phyloP scores from a whole-genome alignment of 352 stramenopile species.

The Globisporangium camurandrum region DNA sequence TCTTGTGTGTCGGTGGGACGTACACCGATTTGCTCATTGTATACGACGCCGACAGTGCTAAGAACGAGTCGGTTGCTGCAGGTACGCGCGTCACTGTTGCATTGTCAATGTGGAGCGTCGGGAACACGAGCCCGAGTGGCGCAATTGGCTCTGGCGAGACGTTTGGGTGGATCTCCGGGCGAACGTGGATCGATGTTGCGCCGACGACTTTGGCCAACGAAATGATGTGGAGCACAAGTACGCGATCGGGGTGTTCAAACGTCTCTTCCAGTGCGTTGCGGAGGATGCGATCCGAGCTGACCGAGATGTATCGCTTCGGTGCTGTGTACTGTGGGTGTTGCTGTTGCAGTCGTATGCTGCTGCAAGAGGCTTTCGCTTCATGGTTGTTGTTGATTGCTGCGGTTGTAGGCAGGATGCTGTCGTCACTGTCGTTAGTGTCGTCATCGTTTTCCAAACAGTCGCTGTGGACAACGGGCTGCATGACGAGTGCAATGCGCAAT shows the following conservation, averaged over 20 bases:
- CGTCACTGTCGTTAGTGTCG: not conserved
- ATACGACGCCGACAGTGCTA: conserved; percentile 20
- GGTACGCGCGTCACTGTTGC: conserved; percentile 27
- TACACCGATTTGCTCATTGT: conserved; percentile 58
- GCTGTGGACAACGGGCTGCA: conserved; percentile 31
- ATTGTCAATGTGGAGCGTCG: conserved; percentile 49
- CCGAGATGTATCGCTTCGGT: conserved; percentile 47
- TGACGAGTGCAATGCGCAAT: conserved; percentile 46
- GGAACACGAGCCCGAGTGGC: conserved; percentile 63
- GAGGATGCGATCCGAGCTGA: conserved; percentile 46
- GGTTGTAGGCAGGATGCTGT: not conserved
- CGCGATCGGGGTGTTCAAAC: conserved; percentile 47
- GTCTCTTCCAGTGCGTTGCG: conserved; percentile 53
- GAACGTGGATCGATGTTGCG: conserved; percentile 60
- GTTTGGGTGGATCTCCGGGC: conserved; percentile 69
- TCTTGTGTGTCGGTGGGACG: conserved; percentile 37
- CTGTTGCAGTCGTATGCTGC: too few species aligned
- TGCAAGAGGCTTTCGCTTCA: too few species aligned
- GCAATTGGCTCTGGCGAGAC: conserved; percentile 72
- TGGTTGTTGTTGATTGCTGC: not conserved
- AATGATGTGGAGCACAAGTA: conserved; percentile 72
- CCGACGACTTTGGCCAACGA: conserved; percentile 44
- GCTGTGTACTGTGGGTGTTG: not conserved
- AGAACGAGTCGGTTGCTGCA: conserved; percentile 21
- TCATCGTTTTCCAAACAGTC: too few species aligned